Conservation (phyloP, 768 basidiomycete genomes). For the Hortiboletus flavorubellus region DNA sequence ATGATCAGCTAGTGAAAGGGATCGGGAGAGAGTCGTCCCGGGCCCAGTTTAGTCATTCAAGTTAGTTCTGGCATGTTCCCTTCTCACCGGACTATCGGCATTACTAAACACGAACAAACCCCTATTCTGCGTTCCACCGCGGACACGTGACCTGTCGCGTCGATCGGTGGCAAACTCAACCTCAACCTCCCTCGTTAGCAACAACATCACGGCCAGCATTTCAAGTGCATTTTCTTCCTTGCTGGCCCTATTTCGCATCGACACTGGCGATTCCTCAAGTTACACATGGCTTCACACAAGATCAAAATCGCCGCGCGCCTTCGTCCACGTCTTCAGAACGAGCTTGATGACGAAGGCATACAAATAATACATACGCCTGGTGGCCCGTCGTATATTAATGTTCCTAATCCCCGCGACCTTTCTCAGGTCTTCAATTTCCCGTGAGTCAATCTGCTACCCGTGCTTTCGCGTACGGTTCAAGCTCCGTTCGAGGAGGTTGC, state of each 20-base stretch:
- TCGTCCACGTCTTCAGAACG: constrained; percentile 58
- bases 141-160: constrained; percentile 29
- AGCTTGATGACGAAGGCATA: constrained; percentile 60
- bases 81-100: constrained; percentile 14
- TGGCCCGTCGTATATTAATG: constrained; percentile 50
- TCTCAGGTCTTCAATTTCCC: constrained; percentile 76
- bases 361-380: constrained; percentile 45
- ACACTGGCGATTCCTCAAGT: background rate
- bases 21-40: background rate
- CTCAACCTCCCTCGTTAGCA: background rate
- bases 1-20: constrained; percentile 2
- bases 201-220: background rate
- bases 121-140: background rate
- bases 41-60: background rate
- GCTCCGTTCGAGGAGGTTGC: background rate
- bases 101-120: background rate
- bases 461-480: constrained; percentile 1
- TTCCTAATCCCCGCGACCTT: constrained; percentile 67
- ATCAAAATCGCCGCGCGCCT: constrained; percentile 73
- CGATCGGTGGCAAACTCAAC: constrained; percentile 22
- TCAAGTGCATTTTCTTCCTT: background rate
- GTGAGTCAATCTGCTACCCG: constrained; percentile 36
- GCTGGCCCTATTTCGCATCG: background rate
- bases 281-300: constrained; percentile 37
- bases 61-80: constrained; percentile 12